These are phyloP conservation scores for Russula compacta DNA, from an alignment of 768 basidiomycete species.

Conservation along the genomic window DNA sequence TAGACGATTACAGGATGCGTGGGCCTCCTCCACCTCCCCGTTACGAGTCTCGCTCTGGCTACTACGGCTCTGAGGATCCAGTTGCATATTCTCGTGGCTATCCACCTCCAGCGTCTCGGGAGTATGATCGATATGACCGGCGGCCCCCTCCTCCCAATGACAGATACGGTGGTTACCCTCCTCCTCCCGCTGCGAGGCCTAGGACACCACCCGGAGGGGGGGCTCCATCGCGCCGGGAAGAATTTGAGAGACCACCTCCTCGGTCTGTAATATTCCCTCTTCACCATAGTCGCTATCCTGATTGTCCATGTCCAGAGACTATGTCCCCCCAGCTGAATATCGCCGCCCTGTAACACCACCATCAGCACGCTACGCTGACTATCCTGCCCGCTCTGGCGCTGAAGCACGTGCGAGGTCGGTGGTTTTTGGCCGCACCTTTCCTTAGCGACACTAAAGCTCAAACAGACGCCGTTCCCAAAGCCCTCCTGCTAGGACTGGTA, in stretches of 20 bases:
- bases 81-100: conserved; percentile 46
- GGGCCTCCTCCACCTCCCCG: conserved; percentile 46
- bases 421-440: not conserved
- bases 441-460: not conserved
- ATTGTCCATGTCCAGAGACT: conserved; percentile 14
- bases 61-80: conserved; percentile 36
- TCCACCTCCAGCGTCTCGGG: conserved; percentile 37
- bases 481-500: conserved; percentile 18
- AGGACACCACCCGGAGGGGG: conserved; percentile 19
- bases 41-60: conserved; percentile 41
- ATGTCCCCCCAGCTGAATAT: conserved; percentile 19
- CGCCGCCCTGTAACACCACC: conserved; percentile 24
- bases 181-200: conserved; percentile 29
- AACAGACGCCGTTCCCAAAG: conserved; percentile 22
- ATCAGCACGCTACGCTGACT: conserved; percentile 20
- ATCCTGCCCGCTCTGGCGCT: conserved; percentile 21
- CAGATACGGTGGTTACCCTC: conserved; percentile 32
- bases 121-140: conserved; percentile 52
- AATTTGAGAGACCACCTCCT: conserved; percentile 21
- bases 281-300: not conserved
- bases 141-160: conserved; percentile 37
- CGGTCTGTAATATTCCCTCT: conserved; percentile 6
- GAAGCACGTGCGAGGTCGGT: conserved; percentile 18
- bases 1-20: conserved; percentile 59
- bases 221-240: conserved; percentile 26